Base-by-base conservation (phyloP, 345 rosid genomes). In the Pelargonium nanum region DNA sequence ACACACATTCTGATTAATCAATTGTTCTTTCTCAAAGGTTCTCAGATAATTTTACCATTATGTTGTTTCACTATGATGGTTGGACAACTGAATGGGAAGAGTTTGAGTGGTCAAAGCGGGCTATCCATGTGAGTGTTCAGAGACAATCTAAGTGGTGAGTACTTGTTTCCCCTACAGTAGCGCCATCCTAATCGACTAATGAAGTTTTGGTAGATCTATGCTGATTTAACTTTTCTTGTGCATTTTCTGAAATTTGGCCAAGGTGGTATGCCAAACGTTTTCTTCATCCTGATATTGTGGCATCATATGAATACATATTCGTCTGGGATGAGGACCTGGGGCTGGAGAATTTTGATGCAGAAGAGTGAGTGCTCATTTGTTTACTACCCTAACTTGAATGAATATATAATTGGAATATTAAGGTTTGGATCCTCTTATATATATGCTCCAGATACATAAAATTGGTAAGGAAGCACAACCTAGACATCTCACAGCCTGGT, bases 201-300 rank as follows among this genome's bases (percentile, higher is more conserved):
- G 56, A 53, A 53, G 9, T 53, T 8, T 15, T 53, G 40, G 32
- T 63, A 15, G 22, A 22, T 63, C 24, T 12, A 0, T 32, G 28
- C 21, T 28, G 0, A 16, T 24, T 17, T 55, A 15, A 55, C 57
- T 55, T 22, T 21, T 55, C 25, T 21, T 55, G 44, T 19, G 22
- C 40, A 21, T 48, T 65, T 45, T 45, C 55, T 62, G 24, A 62
- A 62, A 44, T 64, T 68, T 56, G 30, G 0, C 55, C 54, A 67
- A 89, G 99, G 97, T 93, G 99, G 99, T 89, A 81, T 51, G 92
- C 92, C 12, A 93, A 93, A 72, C 86, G 99, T n/a, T 89, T 93
- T 79, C 82, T 93, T 61, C 99, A 89, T 73, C 99, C 99, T 2
- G 91, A 86, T 71, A 79, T 93, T 65, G 82, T 89, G 64, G 81